Conservation (phyloP, 148 eudicot species). For the Pharnaceum exiguum region DNA sequence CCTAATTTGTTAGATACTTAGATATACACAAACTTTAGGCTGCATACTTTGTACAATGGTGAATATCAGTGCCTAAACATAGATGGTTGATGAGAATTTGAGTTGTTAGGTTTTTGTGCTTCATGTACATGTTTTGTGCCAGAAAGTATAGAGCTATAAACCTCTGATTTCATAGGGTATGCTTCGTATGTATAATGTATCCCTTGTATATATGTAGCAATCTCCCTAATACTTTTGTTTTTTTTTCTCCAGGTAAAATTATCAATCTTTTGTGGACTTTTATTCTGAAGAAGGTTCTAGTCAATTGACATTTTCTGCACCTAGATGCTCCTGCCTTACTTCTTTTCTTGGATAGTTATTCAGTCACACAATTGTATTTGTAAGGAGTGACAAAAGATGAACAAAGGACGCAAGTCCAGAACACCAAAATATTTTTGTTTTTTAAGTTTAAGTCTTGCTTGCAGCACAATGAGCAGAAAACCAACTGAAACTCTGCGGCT, state of each 20-base stretch:
- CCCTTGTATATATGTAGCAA: constrained; percentile 11
- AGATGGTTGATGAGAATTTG: too few relatives aligned
- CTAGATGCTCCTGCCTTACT: not conserved
- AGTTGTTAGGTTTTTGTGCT: too few relatives aligned
- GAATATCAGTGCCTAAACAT: too few relatives aligned
- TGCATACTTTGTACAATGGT: too few relatives aligned
- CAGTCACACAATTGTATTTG: not conserved
- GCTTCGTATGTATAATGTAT: too few relatives aligned
- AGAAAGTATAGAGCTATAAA: too few relatives aligned
- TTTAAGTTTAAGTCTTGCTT: constrained; percentile 19
- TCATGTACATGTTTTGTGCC: too few relatives aligned
- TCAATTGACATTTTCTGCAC: constrained; percentile 3
- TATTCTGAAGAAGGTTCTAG: too few relatives aligned
- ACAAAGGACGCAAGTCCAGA: constrained; percentile 6
- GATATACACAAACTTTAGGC: too few relatives aligned
- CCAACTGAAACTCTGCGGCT: constrained; percentile 50
- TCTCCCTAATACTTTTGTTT: too few relatives aligned
- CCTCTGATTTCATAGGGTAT: too few relatives aligned
- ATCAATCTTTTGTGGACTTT: not conserved
- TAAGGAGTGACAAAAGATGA: constrained; percentile 16
- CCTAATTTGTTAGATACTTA: too few relatives aligned
- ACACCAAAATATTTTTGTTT: not conserved
- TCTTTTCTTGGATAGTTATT: constrained; percentile 4
- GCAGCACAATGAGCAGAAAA: constrained; percentile 44
- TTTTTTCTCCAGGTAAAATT: not conserved